These are phyloP conservation scores for Trichoderma arundinaceum DNA, from an alignment of 2,329 filamentous ascomycete genomes.

Conservation along the genomic window DNA sequence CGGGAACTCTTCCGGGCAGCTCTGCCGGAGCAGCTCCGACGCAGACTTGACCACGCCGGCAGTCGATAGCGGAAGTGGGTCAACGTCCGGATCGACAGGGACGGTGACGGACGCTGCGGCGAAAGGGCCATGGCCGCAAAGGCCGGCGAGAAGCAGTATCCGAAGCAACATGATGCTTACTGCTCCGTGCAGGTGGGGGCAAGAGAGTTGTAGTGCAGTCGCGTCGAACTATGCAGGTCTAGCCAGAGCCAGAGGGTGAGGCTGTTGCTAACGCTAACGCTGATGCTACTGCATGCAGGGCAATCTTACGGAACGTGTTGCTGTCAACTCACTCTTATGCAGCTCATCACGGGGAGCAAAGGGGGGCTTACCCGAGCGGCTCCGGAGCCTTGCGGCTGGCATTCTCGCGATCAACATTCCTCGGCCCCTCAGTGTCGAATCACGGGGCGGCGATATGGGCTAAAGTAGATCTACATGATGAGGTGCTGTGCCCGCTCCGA, in stretches of 20 bases:
- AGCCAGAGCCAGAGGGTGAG: neutral
- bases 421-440: conserved; percentile 7
- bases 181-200: neutral
- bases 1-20: conserved; percentile 44
- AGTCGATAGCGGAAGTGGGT: conserved; percentile 38
- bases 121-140: conserved; percentile 5
- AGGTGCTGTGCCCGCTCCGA: neutral
- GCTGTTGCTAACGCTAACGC: neutral
- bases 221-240: neutral
- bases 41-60: conserved; percentile 39
- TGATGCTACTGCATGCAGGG: conserved; percentile 1
- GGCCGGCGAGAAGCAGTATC: conserved; percentile 15
- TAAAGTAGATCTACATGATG: neutral
- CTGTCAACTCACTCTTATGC: conserved; percentile 19
- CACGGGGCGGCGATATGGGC: conserved; percentile 3
- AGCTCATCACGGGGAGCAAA: neutral
- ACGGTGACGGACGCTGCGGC: conserved; percentile 22
- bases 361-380: conserved; percentile 6
- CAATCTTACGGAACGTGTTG: neutral
- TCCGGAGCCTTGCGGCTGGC: neutral
- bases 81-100: conserved; percentile 35
- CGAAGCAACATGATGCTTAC: conserved; percentile 9
- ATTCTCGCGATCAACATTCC: conserved; percentile 11
- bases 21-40: conserved; percentile 41
- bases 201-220: neutral